These are phyloP conservation scores for Phaffia tasmanica DNA, from an alignment of 768 basidiomycete genomes.

Conservation along the genomic window DNA sequence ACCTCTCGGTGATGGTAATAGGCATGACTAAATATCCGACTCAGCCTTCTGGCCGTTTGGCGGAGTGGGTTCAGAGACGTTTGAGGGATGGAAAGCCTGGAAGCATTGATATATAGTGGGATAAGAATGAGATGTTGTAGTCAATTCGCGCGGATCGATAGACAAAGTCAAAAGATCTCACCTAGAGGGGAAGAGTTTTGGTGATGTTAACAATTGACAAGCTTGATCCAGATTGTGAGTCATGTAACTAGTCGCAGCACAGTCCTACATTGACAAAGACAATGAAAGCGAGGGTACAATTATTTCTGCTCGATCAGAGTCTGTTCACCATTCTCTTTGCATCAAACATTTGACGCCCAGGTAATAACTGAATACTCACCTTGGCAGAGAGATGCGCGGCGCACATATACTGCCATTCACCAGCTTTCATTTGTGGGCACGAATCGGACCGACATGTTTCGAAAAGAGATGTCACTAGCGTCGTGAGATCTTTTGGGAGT, in stretches of 20 bases:
- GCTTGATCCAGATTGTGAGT: slow-evolving; percentile 82
- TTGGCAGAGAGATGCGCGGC: slow-evolving; percentile 58
- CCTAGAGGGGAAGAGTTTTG: slow-evolving; percentile 85
- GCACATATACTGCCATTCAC: slow-evolving; percentile 93
- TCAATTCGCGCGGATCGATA: slow-evolving; percentile 22
- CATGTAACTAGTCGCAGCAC: slow-evolving; percentile 88
- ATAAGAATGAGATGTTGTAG: slow-evolving; percentile 4
- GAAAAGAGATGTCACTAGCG: slow-evolving; percentile 34
- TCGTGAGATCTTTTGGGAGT: slow-evolving; percentile 37
- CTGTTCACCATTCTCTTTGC: background rate
- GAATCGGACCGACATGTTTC: slow-evolving; percentile 57
- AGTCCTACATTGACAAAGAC: slow-evolving; percentile 50
- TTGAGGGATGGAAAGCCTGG: slow-evolving; percentile 65
- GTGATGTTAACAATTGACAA: slow-evolving; percentile 79
- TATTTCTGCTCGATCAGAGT: background rate
- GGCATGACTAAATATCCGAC: slow-evolving; percentile 90
- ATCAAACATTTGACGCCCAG: background rate
- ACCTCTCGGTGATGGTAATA: slow-evolving; percentile 89
- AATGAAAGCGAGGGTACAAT: background rate
- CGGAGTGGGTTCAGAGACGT: slow-evolving; percentile 79
- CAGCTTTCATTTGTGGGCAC: slow-evolving; percentile 98
- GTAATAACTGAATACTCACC: slow-evolving; percentile 4
- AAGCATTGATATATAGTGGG: background rate
- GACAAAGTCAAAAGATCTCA: slow-evolving; percentile 36
- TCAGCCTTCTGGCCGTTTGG: slow-evolving; percentile 77